Base-by-base conservation (phyloP, 2,329 filamentous ascomycete species). In the Trichothecium roseum region DNA sequence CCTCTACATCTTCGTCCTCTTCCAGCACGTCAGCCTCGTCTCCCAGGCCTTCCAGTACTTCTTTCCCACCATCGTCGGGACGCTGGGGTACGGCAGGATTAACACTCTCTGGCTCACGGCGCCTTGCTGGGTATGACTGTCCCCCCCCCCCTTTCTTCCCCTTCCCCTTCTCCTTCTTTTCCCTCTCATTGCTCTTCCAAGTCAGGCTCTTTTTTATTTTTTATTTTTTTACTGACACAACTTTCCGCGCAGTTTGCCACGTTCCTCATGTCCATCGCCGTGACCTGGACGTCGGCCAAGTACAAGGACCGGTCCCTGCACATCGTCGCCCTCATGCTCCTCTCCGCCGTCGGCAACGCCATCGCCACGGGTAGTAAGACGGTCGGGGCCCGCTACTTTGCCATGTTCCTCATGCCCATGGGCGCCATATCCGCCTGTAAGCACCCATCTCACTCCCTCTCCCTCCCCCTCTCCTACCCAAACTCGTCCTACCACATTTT, bases 41-140 rank as follows among this genome's bases (percentile, higher is more conserved):
- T 62, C 64, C 0, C 69, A 74, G 45, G 71, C 68, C 1, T 78
- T 79, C 45, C 72, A 76, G 31, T 78, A 78, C 48, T 79, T 79
- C 56, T 80, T 81, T 53, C 77, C 77, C 0, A 72, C 66, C 0
- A 76, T 81, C 28, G 70, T 80, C 1, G 63, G 72, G 30, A 78
- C 72, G 0, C 62, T 81, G 0, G 72, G 73, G 0, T 81, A 74
- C 49, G 59, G 62, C 7, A 64, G 55, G 17, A 68, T 74, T 31
- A 54, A 61, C 12, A 76, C 74, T 0, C 56, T 78, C 0, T 64
- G 73, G 36, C 58, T 77, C n/a, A 77, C 72, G 2, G 69, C 62
- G 1, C 69, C 71, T 0, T 69, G 72, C 0, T 79, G 72, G 73
- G 59, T 63, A 40, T 32, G n/a, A n/a, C n/a, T n/a, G 51, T 47